These are phyloP conservation scores for Cantharellus anzutake DNA, from an alignment of 768 basidiomycete species.

Conservation along the genomic window DNA sequence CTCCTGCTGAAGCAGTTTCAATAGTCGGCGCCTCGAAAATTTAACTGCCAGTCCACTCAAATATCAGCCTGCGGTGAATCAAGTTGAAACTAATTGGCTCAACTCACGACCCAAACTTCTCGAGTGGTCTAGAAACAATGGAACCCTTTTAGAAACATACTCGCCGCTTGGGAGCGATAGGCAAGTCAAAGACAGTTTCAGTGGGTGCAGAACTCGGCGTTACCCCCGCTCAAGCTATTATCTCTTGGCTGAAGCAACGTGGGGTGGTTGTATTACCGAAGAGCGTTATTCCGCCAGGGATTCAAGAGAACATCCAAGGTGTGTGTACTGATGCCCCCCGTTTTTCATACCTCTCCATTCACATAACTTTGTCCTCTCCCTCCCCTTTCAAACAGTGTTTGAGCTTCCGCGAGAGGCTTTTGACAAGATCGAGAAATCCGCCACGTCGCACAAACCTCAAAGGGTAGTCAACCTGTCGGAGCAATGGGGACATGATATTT, in stretches of 20 bases:
- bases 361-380: not conserved
- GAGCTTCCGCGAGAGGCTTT: not conserved
- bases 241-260: constrained; percentile 7
- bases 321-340: not conserved
- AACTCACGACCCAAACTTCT: constrained; percentile 48
- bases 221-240: constrained; percentile 14
- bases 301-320: constrained; percentile 15
- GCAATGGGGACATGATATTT: not conserved
- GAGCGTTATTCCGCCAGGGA: constrained; percentile 51
- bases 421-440: not conserved
- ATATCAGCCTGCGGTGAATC: constrained; percentile 2
- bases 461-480: not conserved
- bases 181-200: not conserved
- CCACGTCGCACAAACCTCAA: not conserved
- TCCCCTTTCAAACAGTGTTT: not conserved
- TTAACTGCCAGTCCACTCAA: not conserved
- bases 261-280: constrained; percentile 46
- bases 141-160: constrained; percentile 58
- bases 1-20: not conserved
- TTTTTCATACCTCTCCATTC: not conserved
- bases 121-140: constrained; percentile 37
- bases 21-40: not conserved
- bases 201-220: constrained; percentile 43
- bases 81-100: constrained; percentile 55
- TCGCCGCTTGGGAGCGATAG: constrained; percentile 46